Evolutionary conservation across 2,329 filamentous ascomycete species (phyloP), one percentile per base, ranked within the genome.

Genomic region (Aspergillus sp.): DNA sequence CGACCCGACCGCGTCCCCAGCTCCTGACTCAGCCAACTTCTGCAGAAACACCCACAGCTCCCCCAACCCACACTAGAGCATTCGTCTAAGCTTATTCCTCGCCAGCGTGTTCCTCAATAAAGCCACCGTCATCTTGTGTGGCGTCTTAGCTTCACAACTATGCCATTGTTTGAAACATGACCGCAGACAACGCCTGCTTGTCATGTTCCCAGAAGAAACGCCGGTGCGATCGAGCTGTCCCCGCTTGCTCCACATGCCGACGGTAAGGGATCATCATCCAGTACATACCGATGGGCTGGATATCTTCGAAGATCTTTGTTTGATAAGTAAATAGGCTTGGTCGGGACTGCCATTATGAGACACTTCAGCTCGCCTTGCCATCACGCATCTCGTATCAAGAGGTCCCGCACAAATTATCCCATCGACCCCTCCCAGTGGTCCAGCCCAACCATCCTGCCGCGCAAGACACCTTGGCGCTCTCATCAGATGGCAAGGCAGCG

Each of bases 121-220:
- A 28, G 25, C 31, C 30, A 22, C 41, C 11, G 22, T 45, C n/a
- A 17, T 30, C 46, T 7, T 46, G 15, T 46, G 53, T 55, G 46
- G 28, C 28, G 30, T 13, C 43, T 56, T 43, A 28, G 47, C 34
- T 56, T 56, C 28, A 28, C 11, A 41, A 41, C 9, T 15, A 41
- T 41, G 34, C 34, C 34, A 15, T 41, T 41, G 34, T 41, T 41
- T 15, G 34, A 41, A 41, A 41, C 11, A 41, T 57, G 54, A 47
- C 51, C n/a, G 51, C 51, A 19, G 51, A 53, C 31, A 49, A 60
- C 30, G 58, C 58, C 25, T 60, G 58, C 31, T 31, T 60, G 7
- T 51, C 58, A 4, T 60, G 58, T 47, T 52, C 58, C 3, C 58
- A 60, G 52, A 60, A 56, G 58, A 60, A 60, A 34, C 43, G 58